Base-by-base conservation (phyloP, 768 basidiomycete genomes). In the Leccinellum albellum region DNA sequence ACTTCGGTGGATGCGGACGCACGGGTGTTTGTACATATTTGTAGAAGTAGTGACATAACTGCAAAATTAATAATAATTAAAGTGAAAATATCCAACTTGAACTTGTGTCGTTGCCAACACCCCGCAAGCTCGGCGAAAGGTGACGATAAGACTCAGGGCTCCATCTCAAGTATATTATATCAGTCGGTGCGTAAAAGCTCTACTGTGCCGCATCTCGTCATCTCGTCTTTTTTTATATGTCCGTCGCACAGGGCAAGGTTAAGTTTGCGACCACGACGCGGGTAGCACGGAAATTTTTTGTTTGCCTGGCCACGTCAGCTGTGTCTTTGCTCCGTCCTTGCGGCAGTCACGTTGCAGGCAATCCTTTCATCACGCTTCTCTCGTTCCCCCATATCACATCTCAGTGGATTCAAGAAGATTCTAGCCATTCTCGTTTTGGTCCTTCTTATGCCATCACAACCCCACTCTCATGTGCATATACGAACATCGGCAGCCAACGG, bases 241-340 rank as follows among this genome's bases (percentile, higher is more conserved):
- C 49, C 56, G 54, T 61, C 45, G 58, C 57, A 55, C 55, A 55
- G 59, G 57, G 59, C 55, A 60, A 71, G 58, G 70, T 71, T 71
- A 71, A 55, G 70, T 71, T 71, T 73, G 60, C 48, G 55, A 53
- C 31, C 53, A 66, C 40, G 40, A 54, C 58, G 59, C 62, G 64
- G 55, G 55, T 58, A 62, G 53, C 26, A 64, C 71, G 69, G 71
- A 66, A 64, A 64, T 62, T 64, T 66, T 68, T 65, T 69, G 46
- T 51, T 69, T 61, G 53, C 58, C 63, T 61, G 58, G 50, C 49
- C 28, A 48, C 59, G 55, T 53, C 45, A 57, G 55, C 12, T 51
- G 68, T 68, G 61, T 66, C 65, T 66, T 69, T 67, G 62, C 60
- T 58, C 62, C 69, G 60, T 73, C 70, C 70, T 71, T 72, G 70